A percentile compares a stretch with the other conserved stretches of the same genome.
phyloP scores from a whole-genome alignment of 2,329 filamentous ascomycete genomes.

The Trichoderma atroviride region DNA sequence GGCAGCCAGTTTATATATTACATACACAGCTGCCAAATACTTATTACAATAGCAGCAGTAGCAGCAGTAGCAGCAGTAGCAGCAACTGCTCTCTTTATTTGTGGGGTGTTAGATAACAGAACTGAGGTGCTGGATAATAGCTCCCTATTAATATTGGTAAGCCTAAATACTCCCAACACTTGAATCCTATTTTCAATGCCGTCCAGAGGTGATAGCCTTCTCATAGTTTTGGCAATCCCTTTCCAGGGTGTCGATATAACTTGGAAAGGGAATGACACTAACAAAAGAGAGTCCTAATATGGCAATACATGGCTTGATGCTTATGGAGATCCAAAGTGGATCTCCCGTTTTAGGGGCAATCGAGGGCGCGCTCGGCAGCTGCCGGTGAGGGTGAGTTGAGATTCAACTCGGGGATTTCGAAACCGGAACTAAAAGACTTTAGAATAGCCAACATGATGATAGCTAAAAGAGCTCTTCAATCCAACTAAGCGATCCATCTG shows the following conservation, averaged over 20 bases:
- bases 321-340: slow-evolving; percentile 1
- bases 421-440: too few relatives aligned
- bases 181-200: not conserved
- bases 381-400: not conserved
- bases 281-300: not conserved
- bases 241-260: not conserved
- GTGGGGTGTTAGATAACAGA: too few relatives aligned
- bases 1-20: too few relatives aligned
- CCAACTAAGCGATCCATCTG: too few relatives aligned
- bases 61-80: too few relatives aligned
- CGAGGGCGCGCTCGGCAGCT: not conserved
- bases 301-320: not conserved
- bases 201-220: not conserved
- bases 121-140: too few relatives aligned
- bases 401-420: not conserved
- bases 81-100: too few relatives aligned
- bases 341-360: not conserved
- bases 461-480: too few relatives aligned
- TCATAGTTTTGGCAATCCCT: not conserved
- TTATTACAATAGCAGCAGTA: too few relatives aligned
- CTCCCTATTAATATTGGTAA: not conserved
- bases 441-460: too few relatives aligned
- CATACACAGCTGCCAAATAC: too few relatives aligned
- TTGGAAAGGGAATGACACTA: not conserved
- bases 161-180: too few relatives aligned